Evolutionary conservation across 768 basidiomycete species (phyloP).

Genomic region (Lyophyllum shimeji): DNA sequence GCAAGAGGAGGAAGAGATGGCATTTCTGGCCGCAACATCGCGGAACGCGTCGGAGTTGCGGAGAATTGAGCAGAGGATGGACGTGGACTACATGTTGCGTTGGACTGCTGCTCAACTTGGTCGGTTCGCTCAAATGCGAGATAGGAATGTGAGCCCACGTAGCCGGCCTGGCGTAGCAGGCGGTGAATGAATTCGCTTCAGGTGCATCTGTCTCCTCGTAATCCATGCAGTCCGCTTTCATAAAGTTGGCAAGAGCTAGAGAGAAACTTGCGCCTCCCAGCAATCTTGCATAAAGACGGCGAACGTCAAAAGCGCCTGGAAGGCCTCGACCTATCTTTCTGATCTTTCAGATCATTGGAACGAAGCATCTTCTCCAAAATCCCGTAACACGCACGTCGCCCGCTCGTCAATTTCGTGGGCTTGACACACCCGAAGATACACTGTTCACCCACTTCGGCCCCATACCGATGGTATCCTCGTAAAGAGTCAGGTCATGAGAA

Average conservation of each 20-base stretch:
- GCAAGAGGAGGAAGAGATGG: slow-evolving; percentile 15
- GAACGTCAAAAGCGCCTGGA: too few species aligned
- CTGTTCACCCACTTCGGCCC: too few species aligned
- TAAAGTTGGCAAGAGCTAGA: too few species aligned
- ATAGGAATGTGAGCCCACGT: not conserved
- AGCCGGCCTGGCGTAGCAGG: not conserved
- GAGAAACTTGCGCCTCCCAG: too few species aligned
- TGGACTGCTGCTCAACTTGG: slow-evolving; percentile 21
- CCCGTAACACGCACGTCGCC: not conserved
- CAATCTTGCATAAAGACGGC: too few species aligned
- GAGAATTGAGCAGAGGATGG: slow-evolving; percentile 25
- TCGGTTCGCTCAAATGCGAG: not conserved
- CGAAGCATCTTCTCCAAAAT: not conserved
- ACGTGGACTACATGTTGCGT: slow-evolving; percentile 22
- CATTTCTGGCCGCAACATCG: slow-evolving; percentile 20
- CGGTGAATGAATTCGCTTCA: not conserved
- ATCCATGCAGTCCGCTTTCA: not conserved
- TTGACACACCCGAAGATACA: too few species aligned
- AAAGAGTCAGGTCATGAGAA: too few species aligned
- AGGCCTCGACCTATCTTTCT: not conserved
- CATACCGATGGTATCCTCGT: too few species aligned
- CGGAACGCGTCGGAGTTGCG: slow-evolving; percentile 22
- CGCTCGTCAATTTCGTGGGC: not conserved
- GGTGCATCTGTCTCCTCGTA: not conserved
- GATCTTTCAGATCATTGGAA: too few species aligned